Conservation (phyloP, 2,329 filamentous ascomycete genomes). For the Dothideomycetes sp. region DNA sequence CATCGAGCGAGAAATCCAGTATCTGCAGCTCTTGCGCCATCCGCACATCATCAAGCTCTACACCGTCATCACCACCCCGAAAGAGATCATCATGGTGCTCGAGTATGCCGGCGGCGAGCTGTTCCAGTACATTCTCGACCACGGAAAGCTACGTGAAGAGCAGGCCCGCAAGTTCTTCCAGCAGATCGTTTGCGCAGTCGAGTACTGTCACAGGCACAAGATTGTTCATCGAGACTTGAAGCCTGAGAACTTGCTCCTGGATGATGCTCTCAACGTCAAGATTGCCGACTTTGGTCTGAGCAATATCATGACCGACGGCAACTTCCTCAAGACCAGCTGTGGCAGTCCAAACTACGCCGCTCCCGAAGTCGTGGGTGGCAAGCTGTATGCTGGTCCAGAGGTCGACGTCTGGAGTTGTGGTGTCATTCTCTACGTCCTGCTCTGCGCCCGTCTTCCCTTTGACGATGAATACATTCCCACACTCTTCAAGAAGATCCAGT, state of each 20-base stretch:
- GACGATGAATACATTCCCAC: slow-evolving; percentile 98
- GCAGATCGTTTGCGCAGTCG: slow-evolving; percentile 96
- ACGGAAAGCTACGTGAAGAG: slow-evolving; percentile 81
- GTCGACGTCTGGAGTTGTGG: slow-evolving; percentile 94
- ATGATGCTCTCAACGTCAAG: slow-evolving; percentile 95
- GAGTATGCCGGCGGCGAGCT: slow-evolving; percentile 95
- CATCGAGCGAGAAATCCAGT: slow-evolving; percentile 96
- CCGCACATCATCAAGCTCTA: slow-evolving; percentile 99
- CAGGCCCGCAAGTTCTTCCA: slow-evolving; percentile 98
- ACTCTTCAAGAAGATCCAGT: slow-evolving; percentile 93
- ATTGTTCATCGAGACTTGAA: slow-evolving; percentile 97
- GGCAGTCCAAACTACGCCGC: slow-evolving; percentile 97
- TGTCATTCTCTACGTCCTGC: slow-evolving; percentile 54
- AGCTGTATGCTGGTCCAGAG: slow-evolving; percentile 92
- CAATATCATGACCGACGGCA: slow-evolving; percentile 99
- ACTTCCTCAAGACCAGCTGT: slow-evolving; percentile 97
- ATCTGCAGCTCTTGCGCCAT: slow-evolving; percentile 86
- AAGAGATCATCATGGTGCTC: slow-evolving; percentile 97
- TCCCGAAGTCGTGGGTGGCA: slow-evolving; percentile 94
- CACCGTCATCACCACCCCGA: slow-evolving; percentile 89
- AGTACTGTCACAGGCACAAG: slow-evolving; percentile 98
- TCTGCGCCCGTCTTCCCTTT: slow-evolving; percentile 69
- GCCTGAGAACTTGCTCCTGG: slow-evolving; percentile 89
- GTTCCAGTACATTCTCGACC: slow-evolving; percentile 95
- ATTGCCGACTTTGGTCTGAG: slow-evolving; percentile 97